phyloP scores from a whole-genome alignment of 2,329 filamentous ascomycete genomes.

The Aspergillaceae sp. region DNA sequence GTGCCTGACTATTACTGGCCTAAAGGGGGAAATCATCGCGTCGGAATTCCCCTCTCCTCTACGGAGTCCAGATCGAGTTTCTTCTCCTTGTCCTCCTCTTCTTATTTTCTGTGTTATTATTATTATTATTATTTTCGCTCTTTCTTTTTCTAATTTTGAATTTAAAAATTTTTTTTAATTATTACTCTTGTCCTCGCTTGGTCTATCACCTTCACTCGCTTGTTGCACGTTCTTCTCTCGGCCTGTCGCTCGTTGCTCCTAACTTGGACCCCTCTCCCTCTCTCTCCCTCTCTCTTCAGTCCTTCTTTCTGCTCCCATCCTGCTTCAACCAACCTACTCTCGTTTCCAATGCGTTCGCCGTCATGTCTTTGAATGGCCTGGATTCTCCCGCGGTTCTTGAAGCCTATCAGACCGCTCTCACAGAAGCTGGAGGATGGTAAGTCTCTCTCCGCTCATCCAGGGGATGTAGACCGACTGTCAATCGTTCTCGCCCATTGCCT shows the following conservation, averaged over 20 bases:
- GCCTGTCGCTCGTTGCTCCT: too few relatives aligned
- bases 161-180: conserved; percentile 1
- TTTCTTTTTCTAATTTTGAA: not conserved
- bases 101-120: not conserved
- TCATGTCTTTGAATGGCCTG: conserved; percentile 94
- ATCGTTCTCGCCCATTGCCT: not conserved
- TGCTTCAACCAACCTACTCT: not conserved
- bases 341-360: conserved; percentile 25
- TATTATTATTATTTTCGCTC: not conserved
- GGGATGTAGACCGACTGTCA: not conserved
- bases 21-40: not conserved
- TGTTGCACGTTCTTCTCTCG: too few relatives aligned
- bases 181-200: conserved; percentile 8
- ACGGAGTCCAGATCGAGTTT: too few relatives aligned
- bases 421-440: conserved; percentile 91
- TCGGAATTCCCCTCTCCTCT: too few relatives aligned
- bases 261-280: not conserved
- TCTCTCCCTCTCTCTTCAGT: conserved; percentile 3
- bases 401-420: conserved; percentile 69
- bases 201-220: not conserved
- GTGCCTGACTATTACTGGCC: too few relatives aligned
- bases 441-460: conserved; percentile 26
- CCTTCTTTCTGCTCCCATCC: conserved; percentile 7
- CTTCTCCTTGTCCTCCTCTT: too few relatives aligned
- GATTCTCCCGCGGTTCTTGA: conserved; percentile 73